Conservation (phyloP, 768 basidiomycete species). For the Clavulina sp. region DNA sequence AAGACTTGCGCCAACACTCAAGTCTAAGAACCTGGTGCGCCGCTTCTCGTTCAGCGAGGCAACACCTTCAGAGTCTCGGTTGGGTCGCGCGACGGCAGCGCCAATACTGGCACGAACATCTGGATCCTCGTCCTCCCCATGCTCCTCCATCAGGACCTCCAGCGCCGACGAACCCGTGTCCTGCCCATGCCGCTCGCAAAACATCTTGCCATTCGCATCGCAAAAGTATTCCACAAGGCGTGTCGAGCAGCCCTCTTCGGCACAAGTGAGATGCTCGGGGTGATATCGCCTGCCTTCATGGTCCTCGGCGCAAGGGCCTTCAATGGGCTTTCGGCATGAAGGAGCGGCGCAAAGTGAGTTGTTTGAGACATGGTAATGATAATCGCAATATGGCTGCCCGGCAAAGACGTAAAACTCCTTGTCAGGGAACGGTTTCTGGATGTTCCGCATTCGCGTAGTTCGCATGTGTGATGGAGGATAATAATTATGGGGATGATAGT, state of each 20-base stretch:
- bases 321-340: constrained; percentile 73
- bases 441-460: too few relatives aligned
- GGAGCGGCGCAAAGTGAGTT: constrained; percentile 69
- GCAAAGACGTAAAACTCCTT: constrained; percentile 83
- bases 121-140: too few relatives aligned
- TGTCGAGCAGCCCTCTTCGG: constrained; percentile 38
- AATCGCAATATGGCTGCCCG: constrained; percentile 78
- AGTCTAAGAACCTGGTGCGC: too few relatives aligned
- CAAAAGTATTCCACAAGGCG: constrained; percentile 72
- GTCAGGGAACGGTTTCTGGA: constrained; percentile 86
- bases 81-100: too few relatives aligned
- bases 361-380: constrained; percentile 87
- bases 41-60: too few relatives aligned
- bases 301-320: constrained; percentile 82
- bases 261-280: constrained; percentile 76
- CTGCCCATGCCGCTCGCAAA: constrained; percentile 70
- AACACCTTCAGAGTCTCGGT: too few relatives aligned
- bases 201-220: constrained; percentile 53
- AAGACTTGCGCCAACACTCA: too few relatives aligned
- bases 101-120: too few relatives aligned
- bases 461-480: too few relatives aligned
- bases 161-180: constrained; percentile 11
- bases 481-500: too few relatives aligned
- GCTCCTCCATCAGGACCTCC: too few relatives aligned
- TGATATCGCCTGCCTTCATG: constrained; percentile 70